Base-by-base conservation (phyloP, 148 eudicot species). In the Heliamphora exappendiculata region DNA sequence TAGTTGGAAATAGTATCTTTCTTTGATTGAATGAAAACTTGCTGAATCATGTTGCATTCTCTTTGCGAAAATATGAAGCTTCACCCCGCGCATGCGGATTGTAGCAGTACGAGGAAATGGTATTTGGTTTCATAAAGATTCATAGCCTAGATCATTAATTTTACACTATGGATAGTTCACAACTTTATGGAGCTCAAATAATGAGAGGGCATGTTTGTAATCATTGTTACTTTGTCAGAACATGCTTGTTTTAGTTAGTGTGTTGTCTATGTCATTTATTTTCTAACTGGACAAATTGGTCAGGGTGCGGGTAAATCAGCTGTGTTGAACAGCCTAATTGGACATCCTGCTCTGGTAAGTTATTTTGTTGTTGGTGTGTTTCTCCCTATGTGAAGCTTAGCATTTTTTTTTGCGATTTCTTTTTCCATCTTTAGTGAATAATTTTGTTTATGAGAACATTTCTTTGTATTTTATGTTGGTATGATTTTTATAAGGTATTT, bases 241-340 rank as follows among this genome's bases (percentile, higher is more conserved):
- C 24, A 13, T 37, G 16, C 5, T 41, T 58, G 17, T 67, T 29
- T 17, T 9, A 24, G 47, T 68, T 33, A 19, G 41, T 34, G 62
- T 69, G 7, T 57, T 44, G 8, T 14, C 11, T 22, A 29, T 69
- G 66, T 6, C 28, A 67, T 65, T 7, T 68, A 20, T 47, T 68
- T 17, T 57, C 70, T 78, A 49, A 65, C 50, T 73, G 72, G 42
- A 45, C 31, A 20, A 33, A 62, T 78, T 71, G 53, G 78, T 58
- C 91, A 95, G 98, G 97, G 98, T 87, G 97, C 97, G 9, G 97
- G 98, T 57, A 95, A 95, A 85, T 91, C 96, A 76, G 97, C 97
- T 79, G 97, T 91, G 24, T 79, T 92, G 87, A 95, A 94, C 88
- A 94, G 98, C 86, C 79, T 94, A 81, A 94, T 94, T 78, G 98